Evolutionary conservation across 2,329 filamentous ascomycete species (phyloP).

Genomic region (Chrysoporthe deuterocubensis): DNA sequence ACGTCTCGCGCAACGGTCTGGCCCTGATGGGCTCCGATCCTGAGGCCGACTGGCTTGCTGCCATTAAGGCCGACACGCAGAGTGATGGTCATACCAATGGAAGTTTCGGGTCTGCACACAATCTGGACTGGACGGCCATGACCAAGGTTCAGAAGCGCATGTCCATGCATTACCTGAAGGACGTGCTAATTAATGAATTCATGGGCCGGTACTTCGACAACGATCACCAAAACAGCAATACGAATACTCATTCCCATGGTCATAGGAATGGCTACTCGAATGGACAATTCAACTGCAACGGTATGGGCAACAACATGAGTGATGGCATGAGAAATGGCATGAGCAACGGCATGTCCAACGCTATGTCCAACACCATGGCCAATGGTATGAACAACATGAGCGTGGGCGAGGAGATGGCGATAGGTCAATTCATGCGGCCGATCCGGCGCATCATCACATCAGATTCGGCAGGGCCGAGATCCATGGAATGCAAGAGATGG

Average conservation of each 20-base stretch:
- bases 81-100: slow-evolving; percentile 6
- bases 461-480: background rate
- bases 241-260: too few species aligned
- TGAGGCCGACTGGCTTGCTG: slow-evolving; percentile 4
- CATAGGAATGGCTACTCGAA: too few species aligned
- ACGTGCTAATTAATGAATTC: background rate
- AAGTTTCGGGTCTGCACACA: background rate
- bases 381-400: background rate
- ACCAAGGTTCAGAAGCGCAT: background rate
- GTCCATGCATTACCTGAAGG: background rate
- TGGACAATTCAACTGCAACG: too few species aligned
- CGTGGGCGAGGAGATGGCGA: background rate
- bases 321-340: slow-evolving; percentile 1
- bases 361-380: background rate
- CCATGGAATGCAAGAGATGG: background rate
- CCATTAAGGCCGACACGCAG: slow-evolving; percentile 1
- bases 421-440: background rate
- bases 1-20: background rate
- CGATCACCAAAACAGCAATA: background rate
- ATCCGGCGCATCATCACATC: background rate
- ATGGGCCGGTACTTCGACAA: background rate
- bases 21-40: background rate
- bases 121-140: background rate
- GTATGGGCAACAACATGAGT: too few species aligned
- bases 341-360: background rate